A percentile compares a stretch with the other conserved stretches of the same genome.
Conservation (phyloP, 2,329 filamentous ascomycete genomes). For the Annulohypoxylon truncatum region DNA sequence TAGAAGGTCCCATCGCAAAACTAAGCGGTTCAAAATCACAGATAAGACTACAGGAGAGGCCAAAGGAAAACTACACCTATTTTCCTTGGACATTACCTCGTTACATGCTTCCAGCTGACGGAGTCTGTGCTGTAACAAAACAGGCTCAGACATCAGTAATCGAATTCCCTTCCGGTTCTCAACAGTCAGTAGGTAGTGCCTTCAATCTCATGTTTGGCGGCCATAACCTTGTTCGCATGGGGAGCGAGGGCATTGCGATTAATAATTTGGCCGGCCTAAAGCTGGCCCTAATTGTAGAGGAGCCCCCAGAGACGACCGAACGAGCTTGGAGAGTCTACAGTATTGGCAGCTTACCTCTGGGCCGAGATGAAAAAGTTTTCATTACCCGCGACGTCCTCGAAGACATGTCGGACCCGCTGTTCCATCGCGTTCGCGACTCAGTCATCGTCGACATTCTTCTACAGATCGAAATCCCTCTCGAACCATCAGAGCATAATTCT, state of each 20-base stretch:
- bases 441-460: conserved; percentile 80
- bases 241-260: conserved; percentile 60
- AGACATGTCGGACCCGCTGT: conserved; percentile 84
- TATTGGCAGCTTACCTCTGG: conserved; percentile 83
- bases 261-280: conserved; percentile 68
- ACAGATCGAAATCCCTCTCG: conserved; percentile 56
- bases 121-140: conserved; percentile 78
- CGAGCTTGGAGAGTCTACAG: conserved; percentile 78
- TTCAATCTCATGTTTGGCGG: conserved; percentile 61
- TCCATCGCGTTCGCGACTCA: conserved; percentile 79
- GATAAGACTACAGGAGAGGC: conserved; percentile 47
- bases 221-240: conserved; percentile 61
- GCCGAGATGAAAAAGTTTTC: conserved; percentile 87
- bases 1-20: conserved; percentile 34
- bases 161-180: conserved; percentile 67
- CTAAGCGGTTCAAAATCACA: conserved; percentile 21
- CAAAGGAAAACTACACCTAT: conserved; percentile 81
- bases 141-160: conserved; percentile 76
- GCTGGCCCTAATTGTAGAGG: conserved; percentile 75
- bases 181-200: conserved; percentile 54
- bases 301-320: conserved; percentile 54
- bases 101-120: conserved; percentile 78
- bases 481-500: conserved; percentile 35
- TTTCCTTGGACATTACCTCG: conserved; percentile 94
- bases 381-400: conserved; percentile 80